Evolutionary conservation across 345 rosid species (phyloP).

Genomic region (Salix exigua): DNA sequence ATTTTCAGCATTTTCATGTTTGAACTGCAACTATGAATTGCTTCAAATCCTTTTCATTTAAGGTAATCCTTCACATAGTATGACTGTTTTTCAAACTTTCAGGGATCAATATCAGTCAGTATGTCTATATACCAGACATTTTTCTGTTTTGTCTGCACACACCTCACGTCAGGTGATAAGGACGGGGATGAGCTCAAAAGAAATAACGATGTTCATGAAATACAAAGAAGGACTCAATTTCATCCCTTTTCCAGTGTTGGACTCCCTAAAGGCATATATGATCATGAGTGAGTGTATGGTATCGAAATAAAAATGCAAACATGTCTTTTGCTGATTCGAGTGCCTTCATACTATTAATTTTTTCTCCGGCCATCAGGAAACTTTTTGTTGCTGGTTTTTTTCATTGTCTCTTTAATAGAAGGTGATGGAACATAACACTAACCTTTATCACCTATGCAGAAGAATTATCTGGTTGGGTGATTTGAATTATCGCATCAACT

Average conservation of each 20-base stretch:
- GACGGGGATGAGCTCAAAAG: constrained; percentile 87
- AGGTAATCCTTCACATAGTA: constrained; percentile 14
- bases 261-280: constrained; percentile 62
- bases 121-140: constrained; percentile 87
- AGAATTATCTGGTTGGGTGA: constrained; percentile 91
- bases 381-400: neutral
- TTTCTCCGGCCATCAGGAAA: neutral
- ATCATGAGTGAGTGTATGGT: constrained; percentile 74
- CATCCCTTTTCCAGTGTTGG: constrained; percentile 50
- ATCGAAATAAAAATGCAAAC: neutral
- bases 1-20: neutral
- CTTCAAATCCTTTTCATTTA: constrained; percentile 2
- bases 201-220: constrained; percentile 84
- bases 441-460: constrained; percentile 42
- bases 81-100: constrained; percentile 25
- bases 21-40: neutral
- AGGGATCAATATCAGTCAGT: constrained; percentile 96
- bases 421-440: constrained; percentile 3
- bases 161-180: constrained; percentile 87
- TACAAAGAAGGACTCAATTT: constrained; percentile 73
- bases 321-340: neutral
- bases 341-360: neutral
- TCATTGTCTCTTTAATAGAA: neutral
- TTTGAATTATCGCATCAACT: constrained; percentile 78
- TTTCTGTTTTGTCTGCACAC: constrained; percentile 76